Evolutionary conservation across 2,329 filamentous ascomycete genomes (phyloP).

Genomic region (Colletotrichum camelliae): DNA sequence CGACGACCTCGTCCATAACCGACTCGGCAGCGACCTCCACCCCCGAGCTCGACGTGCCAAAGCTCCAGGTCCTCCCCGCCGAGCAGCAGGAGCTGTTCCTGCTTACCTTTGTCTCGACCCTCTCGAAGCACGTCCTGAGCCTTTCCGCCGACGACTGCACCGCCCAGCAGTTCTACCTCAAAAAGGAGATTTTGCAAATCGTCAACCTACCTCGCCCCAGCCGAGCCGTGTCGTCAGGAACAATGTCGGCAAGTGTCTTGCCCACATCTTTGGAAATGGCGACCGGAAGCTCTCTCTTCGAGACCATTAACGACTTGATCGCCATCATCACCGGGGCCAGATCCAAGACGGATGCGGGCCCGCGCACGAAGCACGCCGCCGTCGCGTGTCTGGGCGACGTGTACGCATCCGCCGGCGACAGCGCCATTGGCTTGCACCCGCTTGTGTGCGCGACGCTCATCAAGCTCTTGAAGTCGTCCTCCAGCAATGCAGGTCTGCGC

Average conservation of each 20-base stretch:
- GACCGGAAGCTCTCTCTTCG: constrained; percentile 92
- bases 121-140: constrained; percentile 79
- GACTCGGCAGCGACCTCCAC: constrained; percentile 53
- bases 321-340: constrained; percentile 76
- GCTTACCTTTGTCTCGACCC: constrained; percentile 83
- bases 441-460: constrained; percentile 74
- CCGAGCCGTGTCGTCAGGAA: constrained; percentile 90
- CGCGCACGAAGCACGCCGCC: constrained; percentile 84
- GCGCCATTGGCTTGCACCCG: constrained; percentile 82
- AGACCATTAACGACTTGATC: constrained; percentile 90
- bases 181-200: constrained; percentile 93
- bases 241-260: constrained; percentile 84
- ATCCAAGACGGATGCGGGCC: constrained; percentile 74
- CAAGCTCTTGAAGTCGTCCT: constrained; percentile 80
- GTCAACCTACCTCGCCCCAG: constrained; percentile 80
- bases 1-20: constrained; percentile 36
- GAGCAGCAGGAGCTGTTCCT: constrained; percentile 97
- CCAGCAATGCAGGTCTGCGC: constrained; percentile 81
- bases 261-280: constrained; percentile 81
- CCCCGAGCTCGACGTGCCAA: constrained; percentile 86
- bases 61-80: constrained; percentile 85
- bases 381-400: constrained; percentile 87
- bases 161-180: constrained; percentile 87
- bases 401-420: constrained; percentile 92
- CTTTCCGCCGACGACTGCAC: constrained; percentile 82